Conservation (phyloP, 2,329 filamentous ascomycete species). For the Monosporascus ibericus region DNA sequence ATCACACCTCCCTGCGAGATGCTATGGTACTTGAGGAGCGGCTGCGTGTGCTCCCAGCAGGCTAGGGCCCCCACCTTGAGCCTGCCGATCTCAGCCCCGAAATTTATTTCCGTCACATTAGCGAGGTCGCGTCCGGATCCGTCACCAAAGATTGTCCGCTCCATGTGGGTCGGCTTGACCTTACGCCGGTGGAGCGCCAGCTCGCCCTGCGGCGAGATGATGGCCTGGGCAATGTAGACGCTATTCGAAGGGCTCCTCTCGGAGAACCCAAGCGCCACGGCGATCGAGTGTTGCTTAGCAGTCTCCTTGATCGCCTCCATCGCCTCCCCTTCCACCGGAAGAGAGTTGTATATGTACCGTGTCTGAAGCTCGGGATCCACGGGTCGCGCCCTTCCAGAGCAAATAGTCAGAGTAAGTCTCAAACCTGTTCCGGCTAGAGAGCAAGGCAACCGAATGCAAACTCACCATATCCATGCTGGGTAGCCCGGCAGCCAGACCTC, state of each 20-base stretch:
- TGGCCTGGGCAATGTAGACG: constrained; percentile 40
- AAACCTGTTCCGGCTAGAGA: background rate
- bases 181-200: constrained; percentile 37
- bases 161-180: constrained; percentile 48
- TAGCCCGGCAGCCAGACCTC: constrained; percentile 40
- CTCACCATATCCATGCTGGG: constrained; percentile 35
- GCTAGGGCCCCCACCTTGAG: constrained; percentile 36
- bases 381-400: constrained; percentile 17
- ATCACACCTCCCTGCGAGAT: constrained; percentile 37
- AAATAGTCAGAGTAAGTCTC: background rate
- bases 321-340: constrained; percentile 23
- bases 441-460: background rate
- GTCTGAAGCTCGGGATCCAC: constrained; percentile 25
- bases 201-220: constrained; percentile 36
- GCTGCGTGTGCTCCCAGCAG: constrained; percentile 47
- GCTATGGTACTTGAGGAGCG: constrained; percentile 42
- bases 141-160: constrained; percentile 44
- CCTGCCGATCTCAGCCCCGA: constrained; percentile 23
- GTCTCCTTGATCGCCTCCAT: constrained; percentile 30
- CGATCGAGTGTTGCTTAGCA: constrained; percentile 31
- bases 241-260: constrained; percentile 29
- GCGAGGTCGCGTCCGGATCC: constrained; percentile 30
- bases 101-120: constrained; percentile 32
- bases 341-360: constrained; percentile 27
- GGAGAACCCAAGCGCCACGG: constrained; percentile 37